Base-by-base conservation (phyloP, 1,284 basidiomycete species). In the Kwoniella shivajii region DNA sequence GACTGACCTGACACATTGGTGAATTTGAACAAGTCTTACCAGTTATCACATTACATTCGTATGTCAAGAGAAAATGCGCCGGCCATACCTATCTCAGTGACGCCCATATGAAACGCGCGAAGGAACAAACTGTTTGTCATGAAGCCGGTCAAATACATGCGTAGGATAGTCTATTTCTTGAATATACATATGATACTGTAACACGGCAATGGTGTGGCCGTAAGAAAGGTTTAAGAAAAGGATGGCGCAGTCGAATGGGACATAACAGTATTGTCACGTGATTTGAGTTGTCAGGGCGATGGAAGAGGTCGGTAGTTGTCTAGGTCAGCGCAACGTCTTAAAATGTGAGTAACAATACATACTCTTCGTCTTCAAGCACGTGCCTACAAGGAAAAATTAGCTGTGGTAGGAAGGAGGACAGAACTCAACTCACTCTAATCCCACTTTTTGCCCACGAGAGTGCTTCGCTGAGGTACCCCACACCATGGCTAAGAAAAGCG, bases 391-490 rank as follows among this genome's bases (percentile, higher is more conserved):
- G 14, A 16, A 46, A 22, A 10, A 18, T 47, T 42, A 49, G 48
- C 44, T 38, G 7, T 11, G 14, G 36, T 26, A 43, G 18, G 14
- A 9, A n/a, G 18, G 14, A 22, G 18, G n/a, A 44, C 24, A 61
- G 52, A 51, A 7, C 5, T 37, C 65, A 66, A 60, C 69, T 67
- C 59, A 71, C 64, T 94, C 92, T 53, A 93, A 68, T 7, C 96
- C 95, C 29, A 97, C 93, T 74, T 96, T 94, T 79, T 99, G 96
- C 2, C 96, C 96, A 66, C 94, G 83, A 13, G 92, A 83, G 75
- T 99, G 96, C 79, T 98, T 99, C 24, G 93, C 94, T 63, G 91
- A 95, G 1, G 61, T 63, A 14, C 70, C 70, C 68, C 68, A 72
- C 1, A 72, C 71, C 63, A 71, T 70, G 0, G 74, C 89, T 92